A percentile compares a stretch with the other conserved stretches of the same genome.
phyloP scores from a whole-genome alignment of 2,329 filamentous ascomycete species.

The Amauroascus niger region DNA sequence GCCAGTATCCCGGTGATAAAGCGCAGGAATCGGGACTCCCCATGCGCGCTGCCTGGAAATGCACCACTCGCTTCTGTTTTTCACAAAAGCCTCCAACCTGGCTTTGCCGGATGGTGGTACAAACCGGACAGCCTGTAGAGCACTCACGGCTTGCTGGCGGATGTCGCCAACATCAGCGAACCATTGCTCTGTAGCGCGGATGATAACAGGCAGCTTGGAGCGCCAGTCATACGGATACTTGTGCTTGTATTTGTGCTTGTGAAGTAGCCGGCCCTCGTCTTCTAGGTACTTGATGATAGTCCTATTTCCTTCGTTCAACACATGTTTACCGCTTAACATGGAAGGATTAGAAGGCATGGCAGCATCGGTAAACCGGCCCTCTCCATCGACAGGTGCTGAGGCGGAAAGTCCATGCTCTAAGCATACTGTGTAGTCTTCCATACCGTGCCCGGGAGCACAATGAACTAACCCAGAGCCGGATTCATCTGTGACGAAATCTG shows the following conservation, averaged over 20 bases:
- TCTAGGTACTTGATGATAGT: constrained; percentile 61
- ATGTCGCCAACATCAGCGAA: constrained; percentile 86
- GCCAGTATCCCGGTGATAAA: constrained; percentile 61
- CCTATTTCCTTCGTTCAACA: constrained; percentile 59
- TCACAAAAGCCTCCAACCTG: constrained; percentile 75
- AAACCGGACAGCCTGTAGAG: constrained; percentile 65
- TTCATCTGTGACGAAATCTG: constrained; percentile 76
- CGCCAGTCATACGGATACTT: constrained; percentile 99
- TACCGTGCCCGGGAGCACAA: constrained; percentile 85
- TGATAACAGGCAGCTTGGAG: constrained; percentile 83
- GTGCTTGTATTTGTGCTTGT: constrained; percentile 63
- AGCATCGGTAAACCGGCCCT: constrained; percentile 69
- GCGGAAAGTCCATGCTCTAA: constrained; percentile 59
- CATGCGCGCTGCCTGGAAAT: constrained; percentile 92
- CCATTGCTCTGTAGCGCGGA: constrained; percentile 92
- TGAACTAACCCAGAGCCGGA: constrained; percentile 97
- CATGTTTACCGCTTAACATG: constrained; percentile 59
- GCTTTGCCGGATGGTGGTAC: constrained; percentile 64
- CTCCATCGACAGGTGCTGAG: constrained; percentile 72
- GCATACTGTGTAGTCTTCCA: constrained; percentile 89
- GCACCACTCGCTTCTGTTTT: constrained; percentile 88
- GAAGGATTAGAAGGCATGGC: constrained; percentile 63
- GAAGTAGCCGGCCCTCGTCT: constrained; percentile 52
- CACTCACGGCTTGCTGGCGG: constrained; percentile 60
- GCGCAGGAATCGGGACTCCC: constrained; percentile 90